Conservation (phyloP, 2,329 filamentous ascomycete genomes). For the Xylariaceae sp. region DNA sequence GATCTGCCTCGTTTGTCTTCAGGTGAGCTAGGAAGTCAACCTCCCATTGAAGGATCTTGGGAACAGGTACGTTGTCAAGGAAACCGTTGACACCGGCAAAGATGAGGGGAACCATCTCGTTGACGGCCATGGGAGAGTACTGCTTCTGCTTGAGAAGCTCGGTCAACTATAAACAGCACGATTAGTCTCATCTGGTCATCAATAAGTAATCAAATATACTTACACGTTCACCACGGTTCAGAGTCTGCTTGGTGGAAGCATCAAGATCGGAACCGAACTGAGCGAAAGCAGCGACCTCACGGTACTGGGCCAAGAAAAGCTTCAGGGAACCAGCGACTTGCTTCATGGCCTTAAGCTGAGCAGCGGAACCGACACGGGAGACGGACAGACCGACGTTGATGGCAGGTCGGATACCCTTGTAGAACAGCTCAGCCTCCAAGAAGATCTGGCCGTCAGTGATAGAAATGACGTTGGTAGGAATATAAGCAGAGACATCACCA, state of each 20-base stretch:
- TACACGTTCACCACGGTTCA: constrained; percentile 97
- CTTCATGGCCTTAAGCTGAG: constrained; percentile 99
- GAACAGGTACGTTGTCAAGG: constrained; percentile 87
- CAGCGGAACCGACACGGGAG: constrained; percentile 98
- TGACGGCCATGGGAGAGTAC: constrained; percentile 97
- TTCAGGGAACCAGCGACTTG: constrained; percentile 99
- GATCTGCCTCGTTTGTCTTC: constrained; percentile 85
- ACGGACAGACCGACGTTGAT: constrained; percentile 99
- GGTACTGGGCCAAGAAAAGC: constrained; percentile 99
- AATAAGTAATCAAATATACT: constrained; percentile 47
- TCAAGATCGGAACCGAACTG: constrained; percentile 99
- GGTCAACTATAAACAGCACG: constrained; percentile 65
- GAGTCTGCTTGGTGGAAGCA: constrained; percentile 98
- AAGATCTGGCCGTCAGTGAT: constrained; percentile 99
- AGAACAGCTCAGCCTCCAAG: constrained; percentile 98
- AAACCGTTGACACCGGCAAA: constrained; percentile 98
- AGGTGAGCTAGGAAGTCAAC: constrained; percentile 91
- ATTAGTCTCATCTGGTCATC: constrained; percentile 28
- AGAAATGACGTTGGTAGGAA: constrained; percentile 99
- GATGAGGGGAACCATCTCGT: constrained; percentile 99
- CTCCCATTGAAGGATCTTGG: constrained; percentile 94
- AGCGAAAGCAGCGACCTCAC: constrained; percentile 99
- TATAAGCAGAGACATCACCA: constrained; percentile 99
- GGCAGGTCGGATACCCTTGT: constrained; percentile 99
- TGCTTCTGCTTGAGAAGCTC: constrained; percentile 99